Base-by-base conservation (phyloP, 1,139 yeast genomes). In the Kazachstania sp. region DNA sequence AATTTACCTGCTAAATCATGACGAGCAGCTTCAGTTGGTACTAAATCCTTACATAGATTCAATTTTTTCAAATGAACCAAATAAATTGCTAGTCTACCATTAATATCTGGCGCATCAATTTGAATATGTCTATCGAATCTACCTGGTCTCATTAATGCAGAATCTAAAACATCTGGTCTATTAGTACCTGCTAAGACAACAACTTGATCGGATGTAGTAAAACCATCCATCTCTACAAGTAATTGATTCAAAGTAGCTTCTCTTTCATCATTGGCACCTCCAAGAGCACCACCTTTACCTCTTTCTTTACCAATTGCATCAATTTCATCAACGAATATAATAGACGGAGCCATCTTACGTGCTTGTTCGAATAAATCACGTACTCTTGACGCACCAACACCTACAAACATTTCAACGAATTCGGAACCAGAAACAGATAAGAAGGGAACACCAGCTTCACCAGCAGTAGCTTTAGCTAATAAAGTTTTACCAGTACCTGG, bases 401-500 rank as follows among this genome's bases (percentile, higher is more conserved):
- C n/a, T n/a, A n/a, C n/a, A n/a, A n/a, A n/a, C n/a, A n/a, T n/a
- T n/a, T n/a, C n/a, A n/a, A n/a, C n/a, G n/a, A n/a, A n/a, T n/a
- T n/a, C n/a, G n/a, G n/a, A n/a, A n/a, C n/a, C n/a, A n/a, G 95
- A 86, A 12, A 92, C 97, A 15, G 95, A 84, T 56, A 80, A 79
- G 63, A 92, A 92, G 36, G 98, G 97, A 41, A 92, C 98, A 44
- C 92, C 95, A 0, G 97, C 97, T 68, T 92, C 98, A 54, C 98
- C 98, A 1, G 98, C 98, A 39, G 97, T 92, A 4, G 98, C 98
- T 66, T 86, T 90, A n/a, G 98, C 98, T 49, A 92, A 72, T 54
- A 92, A 72, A 1, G 98, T 92, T 67, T 92, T 92, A 81, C 98
- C 98, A 7, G 98, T 92, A 74, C 98, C 98, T 44, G 98, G 98